Conservation (phyloP, 345 rosid genomes). For the Orychophragmus violaceus region DNA sequence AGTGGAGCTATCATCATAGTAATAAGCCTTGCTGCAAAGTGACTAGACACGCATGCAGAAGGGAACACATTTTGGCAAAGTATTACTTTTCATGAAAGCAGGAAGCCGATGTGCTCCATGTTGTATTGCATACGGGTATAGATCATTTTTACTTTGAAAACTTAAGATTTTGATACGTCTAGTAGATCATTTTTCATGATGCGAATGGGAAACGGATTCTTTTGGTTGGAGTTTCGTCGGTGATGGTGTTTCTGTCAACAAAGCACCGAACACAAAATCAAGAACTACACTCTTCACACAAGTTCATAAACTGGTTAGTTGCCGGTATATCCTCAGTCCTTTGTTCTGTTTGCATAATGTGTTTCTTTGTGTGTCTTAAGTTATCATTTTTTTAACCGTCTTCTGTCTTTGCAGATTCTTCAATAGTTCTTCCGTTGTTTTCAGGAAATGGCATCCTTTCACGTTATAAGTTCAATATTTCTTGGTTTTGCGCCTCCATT, state of each 20-base stretch:
- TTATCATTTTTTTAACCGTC: conserved; percentile 66
- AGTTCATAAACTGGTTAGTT: conserved; percentile 69
- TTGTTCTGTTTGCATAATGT: not conserved
- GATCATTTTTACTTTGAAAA: not conserved
- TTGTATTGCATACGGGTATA: conserved; percentile 67
- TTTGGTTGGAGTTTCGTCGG: conserved; percentile 68
- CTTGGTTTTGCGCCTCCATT: too few relatives aligned
- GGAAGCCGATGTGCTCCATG: conserved; percentile 41
- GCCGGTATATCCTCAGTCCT: conserved; percentile 48
- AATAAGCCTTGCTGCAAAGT: conserved; percentile 68
- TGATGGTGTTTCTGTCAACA: conserved; percentile 79
- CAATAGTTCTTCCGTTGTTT: too few relatives aligned
- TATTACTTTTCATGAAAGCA: conserved; percentile 44
- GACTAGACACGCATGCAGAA: conserved; percentile 56
- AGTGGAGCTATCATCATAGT: conserved; percentile 66
- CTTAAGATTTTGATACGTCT: not conserved
- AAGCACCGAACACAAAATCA: conserved; percentile 81
- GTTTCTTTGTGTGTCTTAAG: not conserved
- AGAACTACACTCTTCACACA: conserved; percentile 68
- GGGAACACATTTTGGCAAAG: conserved; percentile 64
- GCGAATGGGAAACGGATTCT: conserved; percentile 42
- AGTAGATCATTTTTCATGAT: not conserved
- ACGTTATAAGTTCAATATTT: too few relatives aligned
- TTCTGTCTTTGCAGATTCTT: too few relatives aligned
- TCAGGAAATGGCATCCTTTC: too few relatives aligned